Conservation (phyloP, 2,329 filamentous ascomycete genomes). For the Leptographium procerum region DNA sequence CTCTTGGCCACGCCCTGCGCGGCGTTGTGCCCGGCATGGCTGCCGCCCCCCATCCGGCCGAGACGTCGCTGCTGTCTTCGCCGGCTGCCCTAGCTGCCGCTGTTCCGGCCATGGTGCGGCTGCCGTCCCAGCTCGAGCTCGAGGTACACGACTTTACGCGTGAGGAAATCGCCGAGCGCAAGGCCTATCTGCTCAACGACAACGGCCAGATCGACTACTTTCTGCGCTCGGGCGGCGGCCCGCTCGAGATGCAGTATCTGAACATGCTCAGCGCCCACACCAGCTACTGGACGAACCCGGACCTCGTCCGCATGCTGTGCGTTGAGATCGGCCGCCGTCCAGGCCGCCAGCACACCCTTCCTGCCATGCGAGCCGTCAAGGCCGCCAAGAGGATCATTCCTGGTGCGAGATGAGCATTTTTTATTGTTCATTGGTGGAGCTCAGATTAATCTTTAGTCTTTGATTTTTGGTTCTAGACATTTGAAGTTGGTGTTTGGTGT, state of each 20-base stretch:
- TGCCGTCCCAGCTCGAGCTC: conserved; percentile 66
- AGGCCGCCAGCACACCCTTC: conserved; percentile 50
- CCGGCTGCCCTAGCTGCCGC: conserved; percentile 21
- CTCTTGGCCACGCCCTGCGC: conserved; percentile 50
- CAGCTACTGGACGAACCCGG: conserved; percentile 79
- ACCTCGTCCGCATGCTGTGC: conserved; percentile 85
- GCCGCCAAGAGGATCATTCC: conserved; percentile 25
- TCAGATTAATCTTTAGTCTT: no score
- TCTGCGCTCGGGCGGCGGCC: conserved; percentile 70
- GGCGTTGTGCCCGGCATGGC: conserved; percentile 46
- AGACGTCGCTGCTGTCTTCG: conserved; percentile 11
- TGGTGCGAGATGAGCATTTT: neutral
- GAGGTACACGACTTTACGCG: conserved; percentile 91
- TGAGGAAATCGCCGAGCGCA: conserved; percentile 84
- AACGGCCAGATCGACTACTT: conserved; percentile 94
- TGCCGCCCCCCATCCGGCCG: conserved; percentile 2
- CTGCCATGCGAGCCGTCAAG: conserved; percentile 49
- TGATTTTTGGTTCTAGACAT: no score
- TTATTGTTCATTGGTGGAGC: no score
- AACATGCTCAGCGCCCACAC: conserved; percentile 96
- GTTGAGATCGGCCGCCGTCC: conserved; percentile 70
- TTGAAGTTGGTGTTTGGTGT: no score
- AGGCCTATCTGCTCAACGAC: conserved; percentile 81
- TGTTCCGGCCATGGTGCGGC: conserved; percentile 24
- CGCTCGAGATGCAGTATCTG: conserved; percentile 87